Conservation (phyloP, 202 grass and related monocot species). For the Schoenoplectus triqueter region DNA sequence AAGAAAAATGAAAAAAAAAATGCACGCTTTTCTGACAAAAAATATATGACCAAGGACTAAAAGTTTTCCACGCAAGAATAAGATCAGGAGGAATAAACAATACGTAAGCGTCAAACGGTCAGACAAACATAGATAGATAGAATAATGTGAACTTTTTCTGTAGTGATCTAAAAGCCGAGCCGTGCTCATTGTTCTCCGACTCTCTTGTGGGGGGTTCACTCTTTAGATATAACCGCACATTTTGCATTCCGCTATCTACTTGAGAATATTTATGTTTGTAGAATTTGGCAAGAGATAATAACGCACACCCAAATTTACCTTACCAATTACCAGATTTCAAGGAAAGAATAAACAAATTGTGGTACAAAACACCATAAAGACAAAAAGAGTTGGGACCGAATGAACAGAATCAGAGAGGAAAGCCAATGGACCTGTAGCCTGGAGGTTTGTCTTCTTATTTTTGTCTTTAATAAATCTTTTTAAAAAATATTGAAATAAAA, state of each 20-base stretch:
- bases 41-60: constrained; percentile 1
- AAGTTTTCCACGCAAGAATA: constrained; percentile 25
- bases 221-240: not conserved
- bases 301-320: not conserved
- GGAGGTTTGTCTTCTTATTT: not conserved
- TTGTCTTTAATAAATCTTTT: not conserved
- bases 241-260: not conserved
- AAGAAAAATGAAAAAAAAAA: not conserved
- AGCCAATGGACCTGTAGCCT: not conserved
- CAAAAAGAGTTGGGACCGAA: not conserved
- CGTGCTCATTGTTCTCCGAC: not conserved
- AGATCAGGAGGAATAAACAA: constrained; percentile 23
- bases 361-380: not conserved
- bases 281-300: not conserved
- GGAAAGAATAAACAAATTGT: not conserved
- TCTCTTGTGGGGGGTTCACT: not conserved
- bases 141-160: not conserved
- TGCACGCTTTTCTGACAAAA: not conserved
- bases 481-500: too few species aligned
- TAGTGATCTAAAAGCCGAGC: not conserved
- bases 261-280: not conserved
- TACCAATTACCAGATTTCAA: not conserved
- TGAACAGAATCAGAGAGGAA: not conserved
- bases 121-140: not conserved
- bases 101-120: constrained; percentile 11